Evolutionary conservation across 352 stramenopile species (phyloP).

Genomic region (Phytophthora kernoviae): DNA sequence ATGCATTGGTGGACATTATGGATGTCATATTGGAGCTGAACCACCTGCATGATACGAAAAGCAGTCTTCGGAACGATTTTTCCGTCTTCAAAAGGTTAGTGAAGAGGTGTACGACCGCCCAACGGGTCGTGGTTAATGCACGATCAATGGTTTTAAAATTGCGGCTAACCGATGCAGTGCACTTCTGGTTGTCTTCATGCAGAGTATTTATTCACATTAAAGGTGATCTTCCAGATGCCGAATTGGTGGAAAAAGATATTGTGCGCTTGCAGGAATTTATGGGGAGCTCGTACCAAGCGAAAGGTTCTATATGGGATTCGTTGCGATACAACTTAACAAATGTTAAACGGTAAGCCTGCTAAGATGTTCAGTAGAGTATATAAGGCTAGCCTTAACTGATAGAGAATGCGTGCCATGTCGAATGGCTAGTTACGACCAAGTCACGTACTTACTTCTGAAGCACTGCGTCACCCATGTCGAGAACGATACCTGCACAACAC

Average conservation of each 20-base stretch:
- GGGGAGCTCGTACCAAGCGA: conserved; percentile 52
- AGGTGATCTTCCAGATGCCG: conserved; percentile 39
- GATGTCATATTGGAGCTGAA: conserved; percentile 72
- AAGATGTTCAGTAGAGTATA: not conserved
- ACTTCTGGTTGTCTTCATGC: conserved; percentile 2
- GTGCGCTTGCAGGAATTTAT: conserved; percentile 69
- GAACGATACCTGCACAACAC: conserved; percentile 34
- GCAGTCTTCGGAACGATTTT: conserved; percentile 76
- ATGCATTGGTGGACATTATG: conserved; percentile 61
- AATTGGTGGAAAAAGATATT: conserved; percentile 60
- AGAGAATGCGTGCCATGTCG: too few relatives aligned
- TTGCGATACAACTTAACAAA: conserved; percentile 67
- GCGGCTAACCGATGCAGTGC: not conserved
- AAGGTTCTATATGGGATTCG: conserved; percentile 66
- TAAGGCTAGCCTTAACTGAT: too few relatives aligned
- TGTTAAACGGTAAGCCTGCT: conserved; percentile 52
- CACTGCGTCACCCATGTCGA: conserved; percentile 57
- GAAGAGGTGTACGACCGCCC: not conserved
- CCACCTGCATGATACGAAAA: conserved; percentile 70
- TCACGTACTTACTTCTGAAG: conserved; percentile 60
- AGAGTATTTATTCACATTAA: conserved; percentile 62
- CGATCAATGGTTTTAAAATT: not conserved
- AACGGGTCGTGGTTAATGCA: not conserved
- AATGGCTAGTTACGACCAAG: conserved; percentile 57
- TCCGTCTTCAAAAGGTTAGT: conserved; percentile 71